Evolutionary conservation across 2,329 filamentous ascomycete genomes (phyloP).

Genomic region (Colletotrichum sublineola): DNA sequence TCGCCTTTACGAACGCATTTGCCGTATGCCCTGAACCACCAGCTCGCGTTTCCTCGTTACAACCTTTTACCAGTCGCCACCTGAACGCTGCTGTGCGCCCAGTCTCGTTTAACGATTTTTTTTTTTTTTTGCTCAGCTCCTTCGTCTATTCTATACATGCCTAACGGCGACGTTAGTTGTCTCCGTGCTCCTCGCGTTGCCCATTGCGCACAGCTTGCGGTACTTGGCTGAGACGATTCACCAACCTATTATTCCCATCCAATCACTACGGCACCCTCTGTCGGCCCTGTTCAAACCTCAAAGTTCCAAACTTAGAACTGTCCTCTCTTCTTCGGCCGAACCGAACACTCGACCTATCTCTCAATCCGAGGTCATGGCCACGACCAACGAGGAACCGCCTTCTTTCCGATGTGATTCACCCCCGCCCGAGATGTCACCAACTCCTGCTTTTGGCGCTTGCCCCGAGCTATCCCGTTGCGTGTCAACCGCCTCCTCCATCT

Average conservation of each 20-base stretch:
- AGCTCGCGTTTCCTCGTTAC: conserved; percentile 18
- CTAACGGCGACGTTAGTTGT: conserved; percentile 24
- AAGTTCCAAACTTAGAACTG: not conserved
- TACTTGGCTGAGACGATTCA: conserved; percentile 28
- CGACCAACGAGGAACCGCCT: conserved; percentile 50
- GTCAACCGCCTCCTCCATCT: conserved; percentile 72
- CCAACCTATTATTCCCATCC: conserved; percentile 13
- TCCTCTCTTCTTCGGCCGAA: conserved; percentile 6
- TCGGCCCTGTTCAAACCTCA: not conserved
- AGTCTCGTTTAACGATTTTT: conserved; percentile 4
- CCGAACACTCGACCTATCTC: conserved; percentile 17
- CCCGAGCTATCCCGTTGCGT: conserved; percentile 73
- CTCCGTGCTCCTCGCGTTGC: conserved; percentile 13
- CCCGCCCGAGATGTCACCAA: conserved; percentile 73
- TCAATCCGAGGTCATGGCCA: conserved; percentile 48
- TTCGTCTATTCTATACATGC: conserved; percentile 9
- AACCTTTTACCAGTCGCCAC: conserved; percentile 15
- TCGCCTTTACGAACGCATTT: conserved; percentile 22
- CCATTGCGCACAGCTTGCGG: conserved; percentile 22
- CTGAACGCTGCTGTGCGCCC: conserved; percentile 40
- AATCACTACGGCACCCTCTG: conserved; percentile 7
- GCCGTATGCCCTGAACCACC: conserved; percentile 25
- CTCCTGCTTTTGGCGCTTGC: conserved; percentile 71
- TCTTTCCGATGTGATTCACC: conserved; percentile 70
- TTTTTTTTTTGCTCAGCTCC: not conserved